phyloP scores from a whole-genome alignment of 306 rosid species.

The Casuarina glauca region DNA sequence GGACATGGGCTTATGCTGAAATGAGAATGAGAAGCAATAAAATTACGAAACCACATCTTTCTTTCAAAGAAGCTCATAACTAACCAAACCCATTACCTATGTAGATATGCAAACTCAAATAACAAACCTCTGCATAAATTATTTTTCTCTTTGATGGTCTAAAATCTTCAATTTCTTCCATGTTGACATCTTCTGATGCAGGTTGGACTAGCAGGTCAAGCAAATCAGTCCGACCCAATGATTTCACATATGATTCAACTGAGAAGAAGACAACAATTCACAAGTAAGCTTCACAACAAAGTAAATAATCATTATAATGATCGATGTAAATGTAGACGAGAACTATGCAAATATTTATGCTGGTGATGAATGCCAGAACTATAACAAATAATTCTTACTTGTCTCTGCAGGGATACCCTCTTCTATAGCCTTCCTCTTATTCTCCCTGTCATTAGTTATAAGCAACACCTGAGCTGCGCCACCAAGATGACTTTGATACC shows the following conservation, averaged over 20 bases:
- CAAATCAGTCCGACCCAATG: slow-evolving; percentile 76
- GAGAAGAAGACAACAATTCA: slow-evolving; percentile 36
- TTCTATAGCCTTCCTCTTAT: slow-evolving; percentile 82
- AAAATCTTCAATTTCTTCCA: slow-evolving; percentile 85
- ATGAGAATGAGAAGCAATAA: slow-evolving; percentile 17
- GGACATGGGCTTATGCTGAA: slow-evolving; percentile 95
- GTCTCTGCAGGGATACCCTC: slow-evolving; percentile 95
- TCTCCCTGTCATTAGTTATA: slow-evolving; percentile 87
- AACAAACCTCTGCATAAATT: slow-evolving; percentile 67
- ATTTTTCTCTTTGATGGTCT: slow-evolving; percentile 92
- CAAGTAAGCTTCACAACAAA: slow-evolving; percentile 22
- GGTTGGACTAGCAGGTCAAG: slow-evolving; percentile 89
- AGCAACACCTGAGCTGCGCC: slow-evolving; percentile 69
- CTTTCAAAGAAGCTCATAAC: slow-evolving; percentile 21
- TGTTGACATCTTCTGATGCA: slow-evolving; percentile 67
- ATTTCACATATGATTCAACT: slow-evolving; percentile 91
- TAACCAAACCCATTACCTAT: slow-evolving; percentile 15
- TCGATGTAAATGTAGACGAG: slow-evolving; percentile 9
- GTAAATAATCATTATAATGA: slow-evolving; percentile 1
- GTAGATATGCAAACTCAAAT: slow-evolving; percentile 13
- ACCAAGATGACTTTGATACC: slow-evolving; percentile 97
- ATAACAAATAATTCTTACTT: slow-evolving; percentile 42
- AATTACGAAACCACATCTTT: neutral
- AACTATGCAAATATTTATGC: neutral
- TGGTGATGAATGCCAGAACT: slow-evolving; percentile 23